A percentile compares a stretch with the other conserved stretches of the same genome.
These are phyloP conservation scores for Anthracocystis walkeri DNA, from an alignment of 1,284 basidiomycete genomes.

Conservation along the genomic window DNA sequence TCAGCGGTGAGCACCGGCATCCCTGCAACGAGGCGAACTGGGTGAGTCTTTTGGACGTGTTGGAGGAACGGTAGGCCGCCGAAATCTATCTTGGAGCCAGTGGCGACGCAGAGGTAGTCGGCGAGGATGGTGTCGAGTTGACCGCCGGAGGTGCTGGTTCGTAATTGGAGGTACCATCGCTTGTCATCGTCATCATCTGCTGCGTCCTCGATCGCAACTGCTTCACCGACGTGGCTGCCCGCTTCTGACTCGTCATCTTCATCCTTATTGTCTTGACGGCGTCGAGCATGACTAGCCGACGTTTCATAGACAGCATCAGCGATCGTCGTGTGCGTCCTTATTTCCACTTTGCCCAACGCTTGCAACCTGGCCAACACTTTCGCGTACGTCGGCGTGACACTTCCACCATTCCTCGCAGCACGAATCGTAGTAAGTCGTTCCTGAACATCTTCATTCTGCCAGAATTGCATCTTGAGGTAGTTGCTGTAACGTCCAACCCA, in stretches of 20 bases:
- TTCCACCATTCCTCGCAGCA: conserved; percentile 65
- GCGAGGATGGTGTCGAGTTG: conserved; percentile 2
- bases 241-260: neutral
- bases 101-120: conserved; percentile 65
- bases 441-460: conserved; percentile 57
- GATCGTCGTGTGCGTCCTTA: conserved; percentile 57
- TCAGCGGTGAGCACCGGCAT: conserved; percentile 67
- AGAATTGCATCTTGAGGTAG: conserved; percentile 67
- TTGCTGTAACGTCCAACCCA: conserved; percentile 67
- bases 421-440: conserved; percentile 58
- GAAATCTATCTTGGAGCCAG: conserved; percentile 61
- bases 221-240: neutral
- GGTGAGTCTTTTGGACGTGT: conserved; percentile 46
- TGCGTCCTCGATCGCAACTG: conserved; percentile 1
- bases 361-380: conserved; percentile 55
- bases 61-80: conserved; percentile 57
- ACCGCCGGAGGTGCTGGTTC: conserved; percentile 14
- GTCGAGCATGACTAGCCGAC: neutral
- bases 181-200: neutral
- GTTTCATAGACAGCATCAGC: conserved; percentile 22
- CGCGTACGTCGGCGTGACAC: conserved; percentile 66
- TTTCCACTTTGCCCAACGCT: conserved; percentile 52
- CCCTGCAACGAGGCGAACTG: conserved; percentile 60
- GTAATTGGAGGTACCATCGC: conserved; percentile 44
- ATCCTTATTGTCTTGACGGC: neutral